Evolutionary conservation across 225 moss, liverwort and hornwort species (phyloP), one percentile per base, ranked within the genome.

Genomic region (Physcomitrellopsis africana): DNA sequence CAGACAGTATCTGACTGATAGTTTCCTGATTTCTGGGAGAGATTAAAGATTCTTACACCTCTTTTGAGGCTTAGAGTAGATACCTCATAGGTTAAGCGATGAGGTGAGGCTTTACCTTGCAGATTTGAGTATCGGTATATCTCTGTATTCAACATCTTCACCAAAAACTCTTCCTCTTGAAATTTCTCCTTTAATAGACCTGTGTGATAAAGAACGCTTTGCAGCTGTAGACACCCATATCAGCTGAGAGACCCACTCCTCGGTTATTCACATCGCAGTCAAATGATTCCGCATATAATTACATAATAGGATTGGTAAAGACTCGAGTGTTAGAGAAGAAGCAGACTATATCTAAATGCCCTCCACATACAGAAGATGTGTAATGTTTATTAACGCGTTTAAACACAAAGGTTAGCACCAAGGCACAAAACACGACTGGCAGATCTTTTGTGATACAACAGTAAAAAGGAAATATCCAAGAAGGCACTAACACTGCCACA

Each of bases 71-170:
- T 60, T 9, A n/a, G 29, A 12, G 32, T 29, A 13, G 8, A 19
- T 60, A 45, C 8, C 24, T 45, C 32, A 71, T 29, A 18, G 6
- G 49, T 55, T 18, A 15, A 22, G 19, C 29, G 60, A 14, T 48
- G 48, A 44, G 9, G 48, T 18, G 18, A 60, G 60, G 41, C 44
- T 54, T 56, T 68, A 89, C 89, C 87, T 80, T 90, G 68, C 85
- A 77, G 22, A 90, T 89, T 76, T 89, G 84, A 60, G 85, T 84
- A 70, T 89, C 3, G 89, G 87, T 49, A 87, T 68, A 65, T 90
- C 90, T 15, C 75, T 67, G 67, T 83, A 88, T 55, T 86, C 79
- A 68, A 84, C 80, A 65, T 77, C 91, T 64, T 72, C 78, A 75
- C 77, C 24, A 23, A 58, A 16, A 44, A 13, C 26, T 71, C 46